Evolutionary conservation across 495 filamentous ascomycete genomes (phyloP), one percentile per base, ranked within the genome.

Genomic region (Immersiella caudata): DNA sequence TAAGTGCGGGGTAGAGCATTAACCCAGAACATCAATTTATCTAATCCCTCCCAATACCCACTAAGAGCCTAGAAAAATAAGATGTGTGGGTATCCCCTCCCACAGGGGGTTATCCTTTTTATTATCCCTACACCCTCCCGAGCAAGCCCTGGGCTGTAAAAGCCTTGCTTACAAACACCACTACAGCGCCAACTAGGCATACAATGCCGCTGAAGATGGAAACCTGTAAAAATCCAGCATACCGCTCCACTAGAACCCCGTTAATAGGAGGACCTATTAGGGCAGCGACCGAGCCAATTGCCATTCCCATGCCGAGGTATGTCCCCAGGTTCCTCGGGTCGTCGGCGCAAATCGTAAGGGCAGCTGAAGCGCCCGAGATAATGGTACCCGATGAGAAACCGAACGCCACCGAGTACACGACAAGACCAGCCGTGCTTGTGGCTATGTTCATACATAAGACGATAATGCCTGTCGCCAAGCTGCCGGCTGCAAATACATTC

Each of bases 271-370:
- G 85, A 0, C 84, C 84, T 46, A 86, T 79, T 54, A 87, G 54
- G 6, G 75, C 71, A 1, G 78, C 80, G 1, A 85, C 33, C 0
- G 84, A 79, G 2, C 70, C 74, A 18, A 84, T 14, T 0, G 76
- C 76, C 73, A 87, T 75, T 1, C 80, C 84, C 81, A 84, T 84
- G 16, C 85, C 84, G 62, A 85, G 79, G 67, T 86, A 86, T 0
- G 84, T 86, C 0, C 85, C 84, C 29, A 85, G 72, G 46, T 86
- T 71, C 62, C 75, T 74, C 3, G 79, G 76, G 60, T 84, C 74
- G 21, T 74, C 73, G 1, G 80, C 68, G 62, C 76, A 79, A 46
- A 77, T 65, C 0, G 80, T 73, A 22, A 87, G 69, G 0, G 80
- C 77, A 0, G 78, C 80, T 0, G 79, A 74, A 4, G 69, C 78